phyloP scores from a whole-genome alignment of 192 early-diverging fungal species.

The Coemansia sp. region DNA sequence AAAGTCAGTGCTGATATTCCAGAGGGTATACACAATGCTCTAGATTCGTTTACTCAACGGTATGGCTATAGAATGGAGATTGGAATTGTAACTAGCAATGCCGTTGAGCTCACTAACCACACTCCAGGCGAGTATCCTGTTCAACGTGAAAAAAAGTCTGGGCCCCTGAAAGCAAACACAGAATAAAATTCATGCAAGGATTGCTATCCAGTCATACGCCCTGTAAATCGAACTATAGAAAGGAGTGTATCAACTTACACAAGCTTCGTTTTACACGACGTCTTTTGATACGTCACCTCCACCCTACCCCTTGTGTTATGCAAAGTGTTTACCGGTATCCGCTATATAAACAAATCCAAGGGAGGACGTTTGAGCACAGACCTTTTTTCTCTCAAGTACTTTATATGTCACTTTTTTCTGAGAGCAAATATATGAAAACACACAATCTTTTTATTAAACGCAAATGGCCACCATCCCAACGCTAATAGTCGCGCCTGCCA shows the following conservation, averaged over 20 bases:
- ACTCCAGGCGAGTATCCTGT: too few relatives aligned
- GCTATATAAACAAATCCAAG: neutral
- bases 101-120: too few relatives aligned
- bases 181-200: too few relatives aligned
- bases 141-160: too few relatives aligned
- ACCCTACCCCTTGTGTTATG: neutral
- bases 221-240: too few relatives aligned
- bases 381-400: neutral
- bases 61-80: neutral
- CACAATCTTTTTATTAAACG: neutral
- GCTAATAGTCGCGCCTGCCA: slow-evolving; percentile 37
- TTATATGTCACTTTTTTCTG: neutral
- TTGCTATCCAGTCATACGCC: too few relatives aligned
- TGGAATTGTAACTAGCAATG: neutral
- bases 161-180: too few relatives aligned
- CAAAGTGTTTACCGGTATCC: neutral
- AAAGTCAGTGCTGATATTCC: neutral
- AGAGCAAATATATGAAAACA: neutral
- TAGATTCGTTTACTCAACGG: neutral
- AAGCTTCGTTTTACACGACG: neutral
- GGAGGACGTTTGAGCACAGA: neutral
- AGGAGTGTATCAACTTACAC: neutral
- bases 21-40: neutral
- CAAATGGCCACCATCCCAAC: slow-evolving; percentile 38
- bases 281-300: neutral